phyloP scores from a whole-genome alignment of 768 basidiomycete genomes.

The Sutorius australiensis region DNA sequence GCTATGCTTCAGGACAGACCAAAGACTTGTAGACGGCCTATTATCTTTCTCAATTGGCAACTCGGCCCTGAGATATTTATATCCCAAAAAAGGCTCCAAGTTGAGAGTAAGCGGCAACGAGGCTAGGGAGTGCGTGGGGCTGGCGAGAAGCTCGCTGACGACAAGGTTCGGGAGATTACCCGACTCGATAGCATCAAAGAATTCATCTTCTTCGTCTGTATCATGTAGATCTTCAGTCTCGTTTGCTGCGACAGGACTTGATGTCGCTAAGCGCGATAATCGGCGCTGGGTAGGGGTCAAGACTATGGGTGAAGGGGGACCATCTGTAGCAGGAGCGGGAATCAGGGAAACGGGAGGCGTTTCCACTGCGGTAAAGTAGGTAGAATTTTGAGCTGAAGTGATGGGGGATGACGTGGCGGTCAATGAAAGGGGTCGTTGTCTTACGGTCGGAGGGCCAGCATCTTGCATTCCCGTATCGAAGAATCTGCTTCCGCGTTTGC shows the following conservation, averaged over 20 bases:
- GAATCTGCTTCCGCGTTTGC: slow-evolving; percentile 57
- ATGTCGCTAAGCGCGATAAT: slow-evolving; percentile 11
- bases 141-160: slow-evolving; percentile 60
- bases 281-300: slow-evolving; percentile 26
- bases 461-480: slow-evolving; percentile 38
- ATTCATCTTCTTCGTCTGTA: slow-evolving; percentile 90
- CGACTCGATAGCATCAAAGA: slow-evolving; percentile 93
- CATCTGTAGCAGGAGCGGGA: background rate
- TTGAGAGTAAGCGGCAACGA: slow-evolving; percentile 36
- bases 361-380: slow-evolving; percentile 24
- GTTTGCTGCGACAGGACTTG: slow-evolving; percentile 17
- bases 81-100: slow-evolving; percentile 58
- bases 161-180: slow-evolving; percentile 74
- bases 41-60: slow-evolving; percentile 70
- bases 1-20: slow-evolving; percentile 91
- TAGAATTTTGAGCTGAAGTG: slow-evolving; percentile 17
- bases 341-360: slow-evolving; percentile 13
- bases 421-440: slow-evolving; percentile 21
- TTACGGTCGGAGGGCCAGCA: slow-evolving; percentile 15
- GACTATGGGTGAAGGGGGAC: slow-evolving; percentile 7
- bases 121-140: slow-evolving; percentile 36
- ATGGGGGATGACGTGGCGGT: slow-evolving; percentile 5
- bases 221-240: slow-evolving; percentile 37
- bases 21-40: slow-evolving; percentile 84
- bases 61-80: slow-evolving; percentile 53